Conservation (phyloP, 139 green algal genomes). For the Chlamydomonas asymmetrica region DNA sequence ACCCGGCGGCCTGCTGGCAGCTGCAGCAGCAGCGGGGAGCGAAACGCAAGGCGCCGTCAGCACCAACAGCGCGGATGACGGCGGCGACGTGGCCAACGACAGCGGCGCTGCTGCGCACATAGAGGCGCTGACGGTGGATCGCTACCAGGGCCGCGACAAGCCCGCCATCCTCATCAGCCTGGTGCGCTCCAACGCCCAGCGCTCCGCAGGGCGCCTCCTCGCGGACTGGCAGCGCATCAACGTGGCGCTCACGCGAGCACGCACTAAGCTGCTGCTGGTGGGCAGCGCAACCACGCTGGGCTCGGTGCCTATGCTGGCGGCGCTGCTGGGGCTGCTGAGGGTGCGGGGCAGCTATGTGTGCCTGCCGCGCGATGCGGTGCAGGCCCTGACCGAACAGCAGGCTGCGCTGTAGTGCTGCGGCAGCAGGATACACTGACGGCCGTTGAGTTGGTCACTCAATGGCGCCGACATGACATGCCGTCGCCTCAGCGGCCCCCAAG, state of each 20-base stretch:
- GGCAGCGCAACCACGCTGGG: slow-evolving; percentile 59
- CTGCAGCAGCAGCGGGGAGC: slow-evolving; percentile 1
- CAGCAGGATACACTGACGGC: too few species aligned
- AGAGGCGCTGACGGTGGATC: slow-evolving; percentile 88
- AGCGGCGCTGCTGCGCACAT: slow-evolving; percentile 24
- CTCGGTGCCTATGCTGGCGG: slow-evolving; percentile 20
- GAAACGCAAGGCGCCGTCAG: neutral
- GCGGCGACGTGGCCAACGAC: neutral
- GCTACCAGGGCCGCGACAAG: slow-evolving; percentile 87
- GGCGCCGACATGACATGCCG: too few species aligned
- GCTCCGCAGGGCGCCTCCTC: slow-evolving; percentile 62
- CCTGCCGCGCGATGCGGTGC: slow-evolving; percentile 28
- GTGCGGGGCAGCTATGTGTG: neutral
- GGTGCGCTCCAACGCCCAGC: slow-evolving; percentile 68
- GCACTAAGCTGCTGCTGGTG: slow-evolving; percentile 80
- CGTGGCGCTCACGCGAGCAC: slow-evolving; percentile 89
- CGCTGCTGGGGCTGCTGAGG: slow-evolving; percentile 27
- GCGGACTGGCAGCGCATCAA: slow-evolving; percentile 90
- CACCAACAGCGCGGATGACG: too few species aligned
- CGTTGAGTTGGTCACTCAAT: too few species aligned
- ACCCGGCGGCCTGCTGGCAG: neutral
- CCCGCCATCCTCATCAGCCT: slow-evolving; percentile 72
- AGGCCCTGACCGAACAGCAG: neutral
- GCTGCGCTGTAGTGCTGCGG: too few species aligned
- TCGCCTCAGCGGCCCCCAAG: too few species aligned